phyloP scores from a whole-genome alignment of 805 yeast genomes.

The Yamadazyma sp. region DNA sequence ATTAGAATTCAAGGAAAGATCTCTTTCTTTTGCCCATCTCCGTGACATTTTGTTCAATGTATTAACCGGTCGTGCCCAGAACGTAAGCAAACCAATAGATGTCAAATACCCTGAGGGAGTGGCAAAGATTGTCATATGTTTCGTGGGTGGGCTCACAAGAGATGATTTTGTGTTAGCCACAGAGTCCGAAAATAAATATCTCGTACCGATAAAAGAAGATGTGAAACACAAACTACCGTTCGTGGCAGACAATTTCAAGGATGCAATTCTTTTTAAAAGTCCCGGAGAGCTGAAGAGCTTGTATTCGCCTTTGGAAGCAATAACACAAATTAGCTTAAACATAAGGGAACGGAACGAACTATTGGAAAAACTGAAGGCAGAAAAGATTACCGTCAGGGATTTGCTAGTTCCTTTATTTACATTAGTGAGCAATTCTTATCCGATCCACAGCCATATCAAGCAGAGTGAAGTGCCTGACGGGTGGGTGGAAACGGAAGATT shows the following conservation, averaged over 20 bases:
- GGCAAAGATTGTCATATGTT: conserved; percentile 13
- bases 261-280: conserved; percentile 49
- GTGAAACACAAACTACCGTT: conserved; percentile 23
- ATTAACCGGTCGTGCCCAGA: neutral
- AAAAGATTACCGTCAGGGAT: conserved; percentile 49
- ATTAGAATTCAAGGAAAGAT: neutral
- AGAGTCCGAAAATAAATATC: too few species aligned
- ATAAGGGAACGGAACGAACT: conserved; percentile 53
- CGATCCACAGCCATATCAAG: conserved; percentile 42
- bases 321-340: conserved; percentile 56
- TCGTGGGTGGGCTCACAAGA: conserved; percentile 60
- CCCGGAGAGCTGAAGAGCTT: conserved; percentile 67
- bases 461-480: conserved; percentile 7
- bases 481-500: conserved; percentile 39
- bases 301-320: conserved; percentile 53
- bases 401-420: conserved; percentile 52
- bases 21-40: neutral
- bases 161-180: conserved; percentile 5
- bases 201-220: neutral
- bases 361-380: conserved; percentile 29
- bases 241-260: conserved; percentile 40
- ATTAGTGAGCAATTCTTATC: conserved; percentile 53
- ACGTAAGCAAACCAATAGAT: neutral
- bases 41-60: conserved; percentile 1
- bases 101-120: neutral